A percentile compares a stretch with the other conserved stretches of the same genome.
Conservation (phyloP, 306 rosid species). For the Lagenaria siceraria region DNA sequence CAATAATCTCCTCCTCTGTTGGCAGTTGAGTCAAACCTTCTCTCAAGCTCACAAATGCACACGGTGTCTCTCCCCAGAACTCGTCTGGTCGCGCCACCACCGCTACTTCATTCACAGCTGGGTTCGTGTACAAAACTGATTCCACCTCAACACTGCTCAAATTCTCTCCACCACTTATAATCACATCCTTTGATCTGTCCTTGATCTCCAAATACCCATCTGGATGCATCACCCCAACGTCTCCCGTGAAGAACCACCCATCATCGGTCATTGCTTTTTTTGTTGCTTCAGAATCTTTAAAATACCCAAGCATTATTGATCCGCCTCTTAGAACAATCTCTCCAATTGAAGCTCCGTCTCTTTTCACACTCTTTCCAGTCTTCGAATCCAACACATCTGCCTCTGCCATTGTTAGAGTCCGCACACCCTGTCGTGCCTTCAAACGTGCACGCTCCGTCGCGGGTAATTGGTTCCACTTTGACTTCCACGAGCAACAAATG, state of each 20-base stretch:
- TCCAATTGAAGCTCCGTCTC: slow-evolving; percentile 30
- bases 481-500: slow-evolving; percentile 59
- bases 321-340: slow-evolving; percentile 49
- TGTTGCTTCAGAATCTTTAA: slow-evolving; percentile 37
- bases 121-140: slow-evolving; percentile 33
- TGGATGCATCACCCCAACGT: slow-evolving; percentile 54
- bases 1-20: slow-evolving; percentile 38
- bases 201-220: slow-evolving; percentile 68
- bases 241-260: slow-evolving; percentile 67
- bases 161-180: slow-evolving; percentile 74
- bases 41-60: slow-evolving; percentile 57
- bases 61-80: slow-evolving; percentile 74
- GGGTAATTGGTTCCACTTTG: slow-evolving; percentile 40
- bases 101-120: slow-evolving; percentile 58
- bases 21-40: slow-evolving; percentile 15
- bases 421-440: slow-evolving; percentile 66
- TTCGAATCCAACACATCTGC: slow-evolving; percentile 35
- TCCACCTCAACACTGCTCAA: slow-evolving; percentile 76
- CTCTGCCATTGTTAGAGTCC: slow-evolving; percentile 26
- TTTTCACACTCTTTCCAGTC: slow-evolving; percentile 8
- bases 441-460: slow-evolving; percentile 50
- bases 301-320: slow-evolving; percentile 48
- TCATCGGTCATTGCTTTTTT: slow-evolving; percentile 18
- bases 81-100: slow-evolving; percentile 63
- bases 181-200: slow-evolving; percentile 63